A percentile compares a stretch with the other conserved stretches of the same genome.
phyloP scores from a whole-genome alignment of 2,329 filamentous ascomycete species.

The Penicillium nordicum region DNA sequence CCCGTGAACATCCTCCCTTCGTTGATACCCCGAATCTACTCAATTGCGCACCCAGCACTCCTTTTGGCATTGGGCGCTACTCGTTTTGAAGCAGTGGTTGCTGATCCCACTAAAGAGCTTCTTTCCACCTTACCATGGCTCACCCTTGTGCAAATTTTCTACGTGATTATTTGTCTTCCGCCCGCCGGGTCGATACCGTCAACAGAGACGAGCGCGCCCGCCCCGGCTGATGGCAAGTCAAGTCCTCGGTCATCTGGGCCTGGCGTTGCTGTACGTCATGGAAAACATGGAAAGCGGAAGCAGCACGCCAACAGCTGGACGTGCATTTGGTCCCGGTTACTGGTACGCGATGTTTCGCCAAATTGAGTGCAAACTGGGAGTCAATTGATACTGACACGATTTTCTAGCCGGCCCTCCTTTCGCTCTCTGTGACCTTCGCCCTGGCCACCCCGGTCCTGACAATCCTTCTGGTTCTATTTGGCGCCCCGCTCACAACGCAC shows the following conservation, averaged over 20 bases:
- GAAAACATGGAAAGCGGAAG: constrained; percentile 25
- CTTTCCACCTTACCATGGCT: constrained; percentile 60
- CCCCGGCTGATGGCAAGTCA: constrained; percentile 11
- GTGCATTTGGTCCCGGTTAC: constrained; percentile 23
- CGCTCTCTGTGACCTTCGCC: constrained; percentile 54
- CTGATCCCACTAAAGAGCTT: constrained; percentile 65
- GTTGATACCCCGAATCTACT: constrained; percentile 53
- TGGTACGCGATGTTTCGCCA: constrained; percentile 20
- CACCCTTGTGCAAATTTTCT: constrained; percentile 60
- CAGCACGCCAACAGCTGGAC: constrained; percentile 15
- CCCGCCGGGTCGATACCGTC: constrained; percentile 43
- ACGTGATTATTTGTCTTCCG: constrained; percentile 59
- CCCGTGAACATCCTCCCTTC: constrained; percentile 50
- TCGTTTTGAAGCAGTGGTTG: constrained; percentile 65
- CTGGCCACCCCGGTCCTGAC: constrained; percentile 57
- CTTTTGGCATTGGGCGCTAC: constrained; percentile 62
- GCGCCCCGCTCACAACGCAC: constrained; percentile 83
- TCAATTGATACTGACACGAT: neutral
- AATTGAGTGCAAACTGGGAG: too few species aligned
- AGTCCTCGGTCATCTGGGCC: constrained; percentile 12
- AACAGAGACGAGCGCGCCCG: constrained; percentile 3
- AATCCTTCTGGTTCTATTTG: constrained; percentile 75
- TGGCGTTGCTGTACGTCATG: constrained; percentile 11
- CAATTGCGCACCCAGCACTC: constrained; percentile 65
- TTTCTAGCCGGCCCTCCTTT: constrained; percentile 65